These are phyloP conservation scores for Quercus engelmannii DNA, from an alignment of 306 rosid species.

Conservation along the genomic window DNA sequence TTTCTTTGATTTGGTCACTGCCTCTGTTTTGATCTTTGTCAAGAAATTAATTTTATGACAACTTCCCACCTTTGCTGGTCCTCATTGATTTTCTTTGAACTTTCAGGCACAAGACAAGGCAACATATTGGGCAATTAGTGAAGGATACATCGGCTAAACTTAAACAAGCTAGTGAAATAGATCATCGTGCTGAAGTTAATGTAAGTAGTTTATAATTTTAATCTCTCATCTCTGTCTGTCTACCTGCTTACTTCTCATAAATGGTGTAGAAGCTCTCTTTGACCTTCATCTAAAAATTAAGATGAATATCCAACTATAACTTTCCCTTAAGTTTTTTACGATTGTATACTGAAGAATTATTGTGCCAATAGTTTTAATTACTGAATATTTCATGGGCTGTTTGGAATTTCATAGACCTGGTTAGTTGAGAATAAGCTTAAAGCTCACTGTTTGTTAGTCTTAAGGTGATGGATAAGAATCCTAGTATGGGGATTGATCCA, in stretches of 20 bases:
- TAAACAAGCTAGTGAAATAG: constrained; percentile 89
- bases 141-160: constrained; percentile 90
- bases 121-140: constrained; percentile 90
- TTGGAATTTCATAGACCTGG: not conserved
- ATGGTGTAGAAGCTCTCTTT: not conserved
- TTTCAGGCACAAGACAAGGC: constrained; percentile 87
- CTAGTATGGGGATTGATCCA: not conserved
- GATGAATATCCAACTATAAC: not conserved
- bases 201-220: constrained; percentile 35
- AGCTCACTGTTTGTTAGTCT: not conserved
- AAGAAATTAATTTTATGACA: not conserved
- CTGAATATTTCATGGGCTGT: not conserved
- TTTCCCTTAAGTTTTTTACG: not conserved
- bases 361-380: not conserved
- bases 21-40: not conserved
- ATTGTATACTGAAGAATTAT: not conserved
- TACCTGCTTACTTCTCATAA: not conserved
- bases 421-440: not conserved
- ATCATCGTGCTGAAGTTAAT: constrained; percentile 65
- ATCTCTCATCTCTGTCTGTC: not conserved
- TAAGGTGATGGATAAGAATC: not conserved
- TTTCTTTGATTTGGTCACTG: not conserved
- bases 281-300: not conserved
- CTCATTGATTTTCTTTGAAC: constrained; percentile 13
- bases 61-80: not conserved